A percentile compares a stretch with the other conserved stretches of the same genome.
phyloP scores from a whole-genome alignment of 768 basidiomycete genomes.

The Lenzites betulinus region DNA sequence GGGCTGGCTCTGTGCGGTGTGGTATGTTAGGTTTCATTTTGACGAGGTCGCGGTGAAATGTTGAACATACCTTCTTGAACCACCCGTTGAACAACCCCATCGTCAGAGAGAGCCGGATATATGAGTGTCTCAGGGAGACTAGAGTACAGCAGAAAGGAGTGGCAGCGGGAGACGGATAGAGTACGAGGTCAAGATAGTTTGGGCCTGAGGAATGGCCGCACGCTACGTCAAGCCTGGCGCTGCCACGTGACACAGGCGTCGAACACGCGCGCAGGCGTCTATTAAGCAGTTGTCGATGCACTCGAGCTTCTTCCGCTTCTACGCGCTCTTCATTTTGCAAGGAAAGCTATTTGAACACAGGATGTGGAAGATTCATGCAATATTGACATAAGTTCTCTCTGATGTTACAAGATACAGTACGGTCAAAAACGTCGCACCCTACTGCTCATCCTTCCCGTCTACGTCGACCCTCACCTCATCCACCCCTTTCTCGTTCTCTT shows the following conservation, averaged over 20 bases:
- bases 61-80: conserved; percentile 17
- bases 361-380: too few relatives aligned
- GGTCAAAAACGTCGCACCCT: not conserved
- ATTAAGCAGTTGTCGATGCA: too few relatives aligned
- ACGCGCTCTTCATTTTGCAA: too few relatives aligned
- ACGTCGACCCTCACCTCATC: conserved; percentile 1
- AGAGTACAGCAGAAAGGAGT: conserved; percentile 19
- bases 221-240: conserved; percentile 5
- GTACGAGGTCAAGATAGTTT: conserved; percentile 4
- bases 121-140: not conserved
- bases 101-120: not conserved
- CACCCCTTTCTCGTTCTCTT: conserved; percentile 7
- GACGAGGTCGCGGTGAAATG: not conserved
- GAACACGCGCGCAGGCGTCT: conserved; percentile 3
- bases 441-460: not conserved
- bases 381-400: not conserved
- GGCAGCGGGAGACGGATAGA: not conserved
- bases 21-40: not conserved
- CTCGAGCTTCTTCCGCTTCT: too few relatives aligned
- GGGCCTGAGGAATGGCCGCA: not conserved
- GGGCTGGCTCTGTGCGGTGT: conserved; percentile 44
- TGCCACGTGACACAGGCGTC: conserved; percentile 19
- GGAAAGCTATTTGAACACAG: too few relatives aligned
- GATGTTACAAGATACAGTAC: not conserved
- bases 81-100: conserved; percentile 19